Evolutionary conservation across 169 alveolate species (phyloP).

Genomic region (Plasmodium vinckei): DNA sequence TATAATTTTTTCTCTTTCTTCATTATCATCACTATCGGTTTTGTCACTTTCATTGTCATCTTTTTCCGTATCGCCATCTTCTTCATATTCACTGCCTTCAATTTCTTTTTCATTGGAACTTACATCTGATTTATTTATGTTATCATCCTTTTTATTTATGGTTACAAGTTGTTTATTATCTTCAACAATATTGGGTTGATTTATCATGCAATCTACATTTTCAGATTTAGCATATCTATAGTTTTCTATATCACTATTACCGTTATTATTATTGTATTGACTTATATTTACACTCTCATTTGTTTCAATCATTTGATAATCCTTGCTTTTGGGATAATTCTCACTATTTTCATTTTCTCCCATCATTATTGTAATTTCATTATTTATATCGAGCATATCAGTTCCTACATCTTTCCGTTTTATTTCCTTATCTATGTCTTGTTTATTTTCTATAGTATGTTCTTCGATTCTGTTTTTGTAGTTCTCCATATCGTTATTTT

Average conservation of each 20-base stretch:
- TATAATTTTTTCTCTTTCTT: neutral
- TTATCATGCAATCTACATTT: too few species aligned
- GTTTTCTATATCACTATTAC: neutral
- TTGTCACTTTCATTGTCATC: neutral
- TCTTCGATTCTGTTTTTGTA: neutral
- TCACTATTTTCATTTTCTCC: slow-evolving; percentile 2
- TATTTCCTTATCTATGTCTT: neutral
- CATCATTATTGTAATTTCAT: neutral
- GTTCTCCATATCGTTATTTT: neutral
- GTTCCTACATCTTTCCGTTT: neutral
- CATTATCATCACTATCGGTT: slow-evolving; percentile 4
- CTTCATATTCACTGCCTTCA: slow-evolving; percentile 1
- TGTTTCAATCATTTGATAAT: neutral
- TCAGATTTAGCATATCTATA: too few species aligned
- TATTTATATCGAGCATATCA: neutral
- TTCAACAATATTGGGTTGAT: too few species aligned
- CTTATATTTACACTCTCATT: neutral
- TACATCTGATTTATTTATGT: too few species aligned
- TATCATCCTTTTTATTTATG: too few species aligned
- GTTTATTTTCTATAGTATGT: neutral
- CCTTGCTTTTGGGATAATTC: neutral
- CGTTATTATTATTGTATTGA: neutral
- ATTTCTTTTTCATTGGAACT: neutral
- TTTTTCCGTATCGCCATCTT: neutral
- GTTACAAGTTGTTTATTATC: too few species aligned